Evolutionary conservation across 495 filamentous ascomycete genomes (phyloP).

Genomic region (Aspergillus bridgeri): DNA sequence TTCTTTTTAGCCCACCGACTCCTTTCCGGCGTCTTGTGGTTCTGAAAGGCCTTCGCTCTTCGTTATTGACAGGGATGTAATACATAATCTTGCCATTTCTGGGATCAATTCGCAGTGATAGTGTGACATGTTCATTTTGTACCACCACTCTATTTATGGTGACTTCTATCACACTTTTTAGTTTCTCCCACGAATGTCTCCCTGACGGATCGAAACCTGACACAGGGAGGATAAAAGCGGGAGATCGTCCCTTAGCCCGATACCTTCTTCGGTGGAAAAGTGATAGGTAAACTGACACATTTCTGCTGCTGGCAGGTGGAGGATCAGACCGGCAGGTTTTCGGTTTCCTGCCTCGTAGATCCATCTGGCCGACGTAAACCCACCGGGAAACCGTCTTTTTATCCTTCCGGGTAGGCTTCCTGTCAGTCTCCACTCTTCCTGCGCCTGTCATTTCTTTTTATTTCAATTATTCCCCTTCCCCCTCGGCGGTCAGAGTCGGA

Average conservation of each 20-base stretch:
- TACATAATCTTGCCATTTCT: neutral
- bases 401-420: neutral
- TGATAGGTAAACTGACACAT: constrained; percentile 1
- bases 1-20: neutral
- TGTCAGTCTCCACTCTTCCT: neutral
- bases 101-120: neutral
- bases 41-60: neutral
- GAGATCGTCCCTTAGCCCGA: constrained; percentile 21
- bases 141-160: neutral
- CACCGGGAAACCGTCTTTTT: neutral
- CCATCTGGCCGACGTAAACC: neutral
- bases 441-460: neutral
- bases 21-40: neutral
- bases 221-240: constrained; percentile 11
- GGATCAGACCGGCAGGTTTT: neutral
- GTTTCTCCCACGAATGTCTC: neutral
- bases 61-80: neutral
- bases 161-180: neutral
- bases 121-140: neutral
- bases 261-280: neutral
- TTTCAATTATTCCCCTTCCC: too few relatives aligned
- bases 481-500: neutral
- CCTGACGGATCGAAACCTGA: neutral
- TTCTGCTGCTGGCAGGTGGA: neutral
- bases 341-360: neutral